phyloP scores from a whole-genome alignment of 305 asterid genomes.

The Withania somnifera region DNA sequence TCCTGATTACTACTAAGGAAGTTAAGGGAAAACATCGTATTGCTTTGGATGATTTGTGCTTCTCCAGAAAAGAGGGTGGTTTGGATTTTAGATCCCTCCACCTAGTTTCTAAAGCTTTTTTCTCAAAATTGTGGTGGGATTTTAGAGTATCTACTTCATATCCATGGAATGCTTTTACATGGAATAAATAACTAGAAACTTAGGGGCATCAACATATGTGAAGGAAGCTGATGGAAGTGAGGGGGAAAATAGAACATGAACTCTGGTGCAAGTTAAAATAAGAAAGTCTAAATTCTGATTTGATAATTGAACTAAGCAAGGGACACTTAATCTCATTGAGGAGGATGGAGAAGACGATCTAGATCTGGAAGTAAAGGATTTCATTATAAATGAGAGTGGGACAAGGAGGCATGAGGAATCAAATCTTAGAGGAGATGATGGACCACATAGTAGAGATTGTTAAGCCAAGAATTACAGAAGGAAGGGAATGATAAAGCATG shows the following conservation, averaged over 20 bases:
- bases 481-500: too few relatives aligned
- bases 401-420: too few relatives aligned
- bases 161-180: too few relatives aligned
- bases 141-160: background rate
- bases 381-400: background rate
- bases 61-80: background rate
- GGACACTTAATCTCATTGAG: too few relatives aligned
- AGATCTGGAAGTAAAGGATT: background rate
- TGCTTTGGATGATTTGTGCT: rapidly evolving
- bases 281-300: too few relatives aligned
- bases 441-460: rapidly evolving
- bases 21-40: background rate
- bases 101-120: background rate
- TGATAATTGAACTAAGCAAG: background rate
- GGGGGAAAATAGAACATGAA: too few relatives aligned
- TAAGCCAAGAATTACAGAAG: too few relatives aligned
- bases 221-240: too few relatives aligned
- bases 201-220: background rate
- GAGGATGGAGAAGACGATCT: background rate
- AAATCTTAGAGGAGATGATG: too few relatives aligned
- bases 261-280: too few relatives aligned
- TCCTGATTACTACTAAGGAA: background rate
- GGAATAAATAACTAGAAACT: too few relatives aligned
- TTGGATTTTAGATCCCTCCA: too few relatives aligned
- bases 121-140: background rate